Base-by-base conservation (phyloP, 768 basidiomycete species). In the Artomyces pyxidatus region DNA sequence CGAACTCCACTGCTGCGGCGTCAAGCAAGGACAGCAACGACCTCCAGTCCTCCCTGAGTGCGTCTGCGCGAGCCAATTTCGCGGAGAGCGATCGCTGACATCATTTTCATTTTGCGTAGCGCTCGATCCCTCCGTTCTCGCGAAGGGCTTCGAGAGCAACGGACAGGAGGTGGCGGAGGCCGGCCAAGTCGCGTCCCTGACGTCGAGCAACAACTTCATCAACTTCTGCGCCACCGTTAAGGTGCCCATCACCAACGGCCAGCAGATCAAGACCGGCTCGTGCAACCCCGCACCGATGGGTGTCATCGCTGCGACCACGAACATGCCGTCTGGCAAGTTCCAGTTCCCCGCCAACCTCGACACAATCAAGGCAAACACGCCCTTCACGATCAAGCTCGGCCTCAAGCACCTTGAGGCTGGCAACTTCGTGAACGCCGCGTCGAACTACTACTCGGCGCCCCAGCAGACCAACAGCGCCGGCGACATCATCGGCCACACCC, bases 141-240 rank as follows among this genome's bases (percentile, higher is more conserved):
- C 68, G 9, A 59, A 53, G 14, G 72, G 71, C 19, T 77, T 78
- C 58, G 65, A 63, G 10, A 68, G 73, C 37, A 63, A 80, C 50
- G 80, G 80, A n/a, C 74, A 76, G 61, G 65, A 65, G 16, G 37
- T 42, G 37, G 37, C 14, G 3, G 27, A 26, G 1, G 62, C 61
- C 26, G 78, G 76, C 23, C 77, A 80, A 60, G 72, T 72, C 28
- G 60, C 72, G 1, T 76, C 76, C 10, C 54, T 72, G 26, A 80
- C 78, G 4, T 77, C 77, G 29, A 60, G 56, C 35, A 81, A 83
- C 71, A 83, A 85, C 73, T 85, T 76, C 65, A 77, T 77, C 72
- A 81, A 81, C 71, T 76, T 73, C 61, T 77, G 77, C 58, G 50
- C 58, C 10, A 50, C 62, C 19, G 49, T 59, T 23, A 55, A 65